These are phyloP conservation scores for Lagerstroemia speciosa DNA, from an alignment of 345 rosid genomes.

Conservation along the genomic window DNA sequence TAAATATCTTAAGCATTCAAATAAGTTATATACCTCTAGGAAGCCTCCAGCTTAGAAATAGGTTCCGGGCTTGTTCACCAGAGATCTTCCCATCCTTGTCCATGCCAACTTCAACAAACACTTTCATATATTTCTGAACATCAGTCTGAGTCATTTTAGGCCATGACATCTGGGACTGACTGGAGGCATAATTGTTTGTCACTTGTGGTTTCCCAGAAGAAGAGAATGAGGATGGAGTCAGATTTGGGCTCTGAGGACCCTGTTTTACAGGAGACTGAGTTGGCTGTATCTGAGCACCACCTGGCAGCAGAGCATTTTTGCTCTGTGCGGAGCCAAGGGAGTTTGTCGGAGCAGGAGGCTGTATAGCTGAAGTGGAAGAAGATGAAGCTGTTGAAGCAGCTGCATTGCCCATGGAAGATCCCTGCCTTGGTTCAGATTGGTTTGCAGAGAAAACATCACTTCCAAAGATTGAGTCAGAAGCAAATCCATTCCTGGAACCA, in stretches of 20 bases:
- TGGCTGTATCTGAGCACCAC: constrained; percentile 27
- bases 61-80: constrained; percentile 79
- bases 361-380: too few relatives aligned
- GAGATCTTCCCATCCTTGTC: constrained; percentile 92
- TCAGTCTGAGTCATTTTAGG: constrained; percentile 75
- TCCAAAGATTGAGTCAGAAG: constrained; percentile 67
- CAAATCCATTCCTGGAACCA: constrained; percentile 62
- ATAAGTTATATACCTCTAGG: constrained; percentile 56
- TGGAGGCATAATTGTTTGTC: constrained; percentile 38
- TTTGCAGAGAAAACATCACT: constrained; percentile 63
- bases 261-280: constrained; percentile 22
- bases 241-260: constrained; percentile 24
- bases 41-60: constrained; percentile 95
- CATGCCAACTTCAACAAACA: constrained; percentile 87
- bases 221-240: constrained; percentile 26
- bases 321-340: constrained; percentile 26
- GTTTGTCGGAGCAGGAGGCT: constrained; percentile 25
- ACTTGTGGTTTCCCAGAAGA: constrained; percentile 43
- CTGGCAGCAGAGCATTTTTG: constrained; percentile 41
- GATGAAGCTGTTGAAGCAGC: constrained; percentile 31
- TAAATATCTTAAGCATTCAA: background rate
- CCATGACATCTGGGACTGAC: constrained; percentile 57
- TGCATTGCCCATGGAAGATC: constrained; percentile 29
- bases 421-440: constrained; percentile 46
- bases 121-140: constrained; percentile 77